phyloP scores from a whole-genome alignment of 2,329 filamentous ascomycete genomes.

The Talaromyces atroroseus region DNA sequence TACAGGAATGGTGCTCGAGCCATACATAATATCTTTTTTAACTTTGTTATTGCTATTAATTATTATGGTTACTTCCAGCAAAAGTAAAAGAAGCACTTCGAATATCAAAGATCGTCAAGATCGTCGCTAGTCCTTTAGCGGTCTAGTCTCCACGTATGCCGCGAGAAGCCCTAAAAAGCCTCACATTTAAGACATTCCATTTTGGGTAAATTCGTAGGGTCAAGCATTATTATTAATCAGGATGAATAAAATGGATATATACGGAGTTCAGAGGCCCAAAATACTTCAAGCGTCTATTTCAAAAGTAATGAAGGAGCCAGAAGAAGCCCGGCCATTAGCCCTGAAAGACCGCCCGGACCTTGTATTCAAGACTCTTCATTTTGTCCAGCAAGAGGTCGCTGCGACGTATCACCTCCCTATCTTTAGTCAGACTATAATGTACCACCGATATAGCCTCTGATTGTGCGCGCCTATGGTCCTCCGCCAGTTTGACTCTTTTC shows the following conservation, averaged over 20 bases:
- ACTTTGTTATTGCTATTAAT: background rate
- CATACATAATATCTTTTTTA: background rate
- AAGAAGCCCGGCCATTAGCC: background rate
- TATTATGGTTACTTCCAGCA: background rate
- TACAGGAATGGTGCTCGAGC: background rate
- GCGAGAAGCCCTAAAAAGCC: background rate
- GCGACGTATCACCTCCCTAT: background rate
- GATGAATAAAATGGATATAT: slow-evolving; percentile 5
- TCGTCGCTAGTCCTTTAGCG: background rate
- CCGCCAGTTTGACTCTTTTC: no score
- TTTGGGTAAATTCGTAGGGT: background rate
- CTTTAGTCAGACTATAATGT: background rate
- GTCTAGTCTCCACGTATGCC: background rate
- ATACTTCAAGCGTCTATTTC: no score
- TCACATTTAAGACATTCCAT: background rate
- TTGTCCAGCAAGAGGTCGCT: background rate
- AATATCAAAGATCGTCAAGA: background rate
- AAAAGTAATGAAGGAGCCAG: no score
- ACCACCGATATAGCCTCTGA: background rate
- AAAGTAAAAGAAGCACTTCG: background rate
- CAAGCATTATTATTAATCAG: no score
- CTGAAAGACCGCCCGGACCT: background rate
- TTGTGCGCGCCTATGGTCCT: no score
- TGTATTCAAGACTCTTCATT: background rate
- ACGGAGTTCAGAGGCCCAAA: no score